Percentiles rank a stretch among this genome's conserved stretches.
These are phyloP conservation scores for Cryptococcus wingfieldii DNA, from an alignment of 1,284 basidiomycete species.

Conservation along the genomic window DNA sequence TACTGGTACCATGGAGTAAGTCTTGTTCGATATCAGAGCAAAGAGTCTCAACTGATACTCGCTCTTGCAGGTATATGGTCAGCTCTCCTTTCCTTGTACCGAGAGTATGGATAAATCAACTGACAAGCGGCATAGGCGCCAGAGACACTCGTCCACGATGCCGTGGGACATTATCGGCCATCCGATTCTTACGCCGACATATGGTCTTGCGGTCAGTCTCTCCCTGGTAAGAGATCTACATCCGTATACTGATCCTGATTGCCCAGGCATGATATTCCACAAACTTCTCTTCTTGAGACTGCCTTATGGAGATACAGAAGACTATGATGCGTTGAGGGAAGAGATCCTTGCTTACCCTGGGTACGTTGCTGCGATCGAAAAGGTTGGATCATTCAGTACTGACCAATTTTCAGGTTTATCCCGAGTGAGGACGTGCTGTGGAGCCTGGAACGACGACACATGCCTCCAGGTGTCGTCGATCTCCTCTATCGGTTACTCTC, in stretches of 20 bases:
- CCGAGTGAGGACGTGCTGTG: too few species aligned
- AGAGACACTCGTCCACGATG: slow-evolving; percentile 61
- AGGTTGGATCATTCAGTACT: too few species aligned
- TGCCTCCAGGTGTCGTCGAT: too few species aligned
- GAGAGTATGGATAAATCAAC: too few species aligned
- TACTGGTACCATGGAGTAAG: slow-evolving; percentile 76
- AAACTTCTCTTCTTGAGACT: slow-evolving; percentile 82
- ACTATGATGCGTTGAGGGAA: slow-evolving; percentile 59
- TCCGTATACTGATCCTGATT: neutral
- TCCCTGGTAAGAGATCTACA: neutral
- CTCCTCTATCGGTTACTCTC: too few species aligned
- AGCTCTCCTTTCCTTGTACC: neutral
- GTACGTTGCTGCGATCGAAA: slow-evolving; percentile 44
- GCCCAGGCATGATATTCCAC: slow-evolving; percentile 74
- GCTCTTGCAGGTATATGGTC: slow-evolving; percentile 36
- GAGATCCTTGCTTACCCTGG: slow-evolving; percentile 74
- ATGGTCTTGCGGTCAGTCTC: slow-evolving; percentile 53
- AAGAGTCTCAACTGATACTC: neutral
- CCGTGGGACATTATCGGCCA: slow-evolving; percentile 60
- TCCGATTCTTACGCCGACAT: slow-evolving; percentile 71
- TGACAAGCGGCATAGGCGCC: slow-evolving; percentile 54
- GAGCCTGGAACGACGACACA: too few species aligned
- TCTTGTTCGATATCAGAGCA: neutral
- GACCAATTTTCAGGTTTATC: too few species aligned
- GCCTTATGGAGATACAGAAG: slow-evolving; percentile 66